A percentile compares a stretch with the other conserved stretches of the same genome.
These are phyloP conservation scores for Citrus maxima DNA, from an alignment of 345 rosid species.

Conservation along the genomic window DNA sequence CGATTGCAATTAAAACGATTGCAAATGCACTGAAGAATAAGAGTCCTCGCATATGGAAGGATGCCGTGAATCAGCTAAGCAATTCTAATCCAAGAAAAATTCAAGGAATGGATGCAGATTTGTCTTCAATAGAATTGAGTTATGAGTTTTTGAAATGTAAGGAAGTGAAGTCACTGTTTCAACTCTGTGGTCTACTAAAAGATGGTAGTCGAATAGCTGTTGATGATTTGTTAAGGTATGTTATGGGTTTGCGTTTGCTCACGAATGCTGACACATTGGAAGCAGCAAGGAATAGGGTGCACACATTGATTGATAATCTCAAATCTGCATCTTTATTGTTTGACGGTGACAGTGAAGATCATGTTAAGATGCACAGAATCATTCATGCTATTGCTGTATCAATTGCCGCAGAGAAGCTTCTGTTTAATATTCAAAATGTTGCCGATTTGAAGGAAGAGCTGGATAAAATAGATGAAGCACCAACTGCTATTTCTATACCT, in stretches of 20 bases:
- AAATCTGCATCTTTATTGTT: slow-evolving; percentile 19
- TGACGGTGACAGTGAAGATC: background rate
- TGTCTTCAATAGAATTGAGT: background rate
- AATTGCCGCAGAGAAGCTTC: slow-evolving; percentile 4
- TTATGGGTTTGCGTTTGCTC: slow-evolving; percentile 21
- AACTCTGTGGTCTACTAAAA: background rate
- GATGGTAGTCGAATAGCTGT: background rate
- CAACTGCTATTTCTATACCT: background rate
- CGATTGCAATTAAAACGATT: slow-evolving; percentile 6
- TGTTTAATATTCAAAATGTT: background rate
- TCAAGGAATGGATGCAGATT: background rate
- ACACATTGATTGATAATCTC: slow-evolving; percentile 6
- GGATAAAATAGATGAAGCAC: background rate
- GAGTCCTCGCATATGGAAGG: background rate
- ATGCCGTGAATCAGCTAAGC: background rate
- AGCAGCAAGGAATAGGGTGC: background rate
- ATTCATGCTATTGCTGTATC: slow-evolving; percentile 13
- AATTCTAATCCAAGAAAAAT: background rate
- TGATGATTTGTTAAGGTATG: slow-evolving; percentile 3
- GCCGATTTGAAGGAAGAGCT: background rate
- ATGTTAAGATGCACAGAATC: slow-evolving; percentile 26
- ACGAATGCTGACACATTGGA: background rate
- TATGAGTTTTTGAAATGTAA: background rate
- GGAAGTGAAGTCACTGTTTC: background rate
- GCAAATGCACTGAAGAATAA: slow-evolving; percentile 12